Evolutionary conservation across 805 yeast species (phyloP), one percentile per base, ranked within the genome.

Genomic region (Saccharomycopsis amapae): DNA sequence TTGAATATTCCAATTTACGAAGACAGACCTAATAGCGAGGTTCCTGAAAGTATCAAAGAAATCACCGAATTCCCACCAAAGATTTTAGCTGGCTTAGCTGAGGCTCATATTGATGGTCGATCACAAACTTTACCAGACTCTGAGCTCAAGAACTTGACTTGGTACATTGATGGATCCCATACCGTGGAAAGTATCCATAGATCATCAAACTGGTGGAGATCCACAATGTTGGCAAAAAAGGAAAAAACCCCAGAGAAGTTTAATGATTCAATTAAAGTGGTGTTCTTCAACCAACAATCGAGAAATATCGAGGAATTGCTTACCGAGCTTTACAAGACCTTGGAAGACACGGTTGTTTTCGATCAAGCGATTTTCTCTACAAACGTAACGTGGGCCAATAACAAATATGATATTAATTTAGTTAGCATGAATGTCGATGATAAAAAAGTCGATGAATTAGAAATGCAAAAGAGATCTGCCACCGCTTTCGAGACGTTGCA

Each of bases 101-200:
- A 63, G 2, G 84, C 95, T 1, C 65, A 70, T 38, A 93, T 97
- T 96, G 93, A 93, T n/a, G 99, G 99, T 1, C 71, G 99, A 55
- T 90, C 97, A 56, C 97, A 94, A 64, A 71, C 78, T 1, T 62
- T 86, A 25, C 50, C 55, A 4, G 71, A 66, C 20, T 67, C 68
- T 22, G 63, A 65, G 13, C 65, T 67, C 20, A 66, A 60, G 2
- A 60, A 64, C 2, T 63, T 81, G 15, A 75, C 73, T n/a, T 93
- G 96, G 95, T 80, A 66, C 53, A 64, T 90, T 13, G 99, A 93
- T 64, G 99, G 99, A 17, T 97, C 98, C 0, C 99, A 93, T 57
- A 93, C 98, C 0, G 66, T 73, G 38, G 99, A 93, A 57, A 85
- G 96, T 49, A 75, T 94, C 20, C 69, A 70, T 25, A 94, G 80